Evolutionary conservation across 2,329 filamentous ascomycete genomes (phyloP).

Genomic region (Sporothrix globosa): DNA sequence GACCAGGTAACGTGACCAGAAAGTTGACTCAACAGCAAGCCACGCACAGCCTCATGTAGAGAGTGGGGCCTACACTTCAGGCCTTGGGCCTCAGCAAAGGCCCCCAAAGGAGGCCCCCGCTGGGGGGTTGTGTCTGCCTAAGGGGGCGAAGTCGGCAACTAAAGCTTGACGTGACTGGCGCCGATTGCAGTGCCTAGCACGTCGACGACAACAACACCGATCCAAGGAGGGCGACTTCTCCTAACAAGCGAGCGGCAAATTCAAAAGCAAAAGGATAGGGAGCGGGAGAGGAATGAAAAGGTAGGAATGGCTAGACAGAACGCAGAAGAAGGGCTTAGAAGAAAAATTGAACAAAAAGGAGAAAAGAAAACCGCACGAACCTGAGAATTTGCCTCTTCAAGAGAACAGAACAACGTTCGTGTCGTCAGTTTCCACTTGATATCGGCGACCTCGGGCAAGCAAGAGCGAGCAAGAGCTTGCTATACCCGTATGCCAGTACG

Average conservation of each 20-base stretch:
- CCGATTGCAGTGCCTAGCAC: constrained; percentile 13
- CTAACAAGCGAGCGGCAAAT: constrained; percentile 10
- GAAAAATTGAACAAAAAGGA: not conserved
- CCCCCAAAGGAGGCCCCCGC: constrained; percentile 6
- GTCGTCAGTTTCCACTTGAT: not conserved
- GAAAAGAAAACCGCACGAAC: not conserved
- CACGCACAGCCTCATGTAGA: constrained; percentile 5
- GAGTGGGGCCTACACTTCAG: constrained; percentile 7
- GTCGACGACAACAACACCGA: constrained; percentile 18
- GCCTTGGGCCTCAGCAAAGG: constrained; percentile 10
- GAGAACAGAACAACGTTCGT: not conserved
- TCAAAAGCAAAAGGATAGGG: not conserved
- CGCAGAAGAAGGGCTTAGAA: not conserved
- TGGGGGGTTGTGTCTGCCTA: constrained; percentile 28
- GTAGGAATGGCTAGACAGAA: not conserved
- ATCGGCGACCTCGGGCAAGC: constrained; percentile 1
- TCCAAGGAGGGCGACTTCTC: constrained; percentile 9
- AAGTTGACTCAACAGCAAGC: constrained; percentile 19
- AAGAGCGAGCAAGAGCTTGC: not conserved
- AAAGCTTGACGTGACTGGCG: not conserved
- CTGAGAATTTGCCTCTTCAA: constrained; percentile 9
- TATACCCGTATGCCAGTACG: not conserved
- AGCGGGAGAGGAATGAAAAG: not conserved
- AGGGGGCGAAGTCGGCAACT: constrained; percentile 23
- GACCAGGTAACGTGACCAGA: constrained; percentile 11